A percentile compares a stretch with the other conserved stretches of the same genome.
Conservation (phyloP, 2,329 filamentous ascomycete species). For the Fusarium brevicatenulatum region DNA sequence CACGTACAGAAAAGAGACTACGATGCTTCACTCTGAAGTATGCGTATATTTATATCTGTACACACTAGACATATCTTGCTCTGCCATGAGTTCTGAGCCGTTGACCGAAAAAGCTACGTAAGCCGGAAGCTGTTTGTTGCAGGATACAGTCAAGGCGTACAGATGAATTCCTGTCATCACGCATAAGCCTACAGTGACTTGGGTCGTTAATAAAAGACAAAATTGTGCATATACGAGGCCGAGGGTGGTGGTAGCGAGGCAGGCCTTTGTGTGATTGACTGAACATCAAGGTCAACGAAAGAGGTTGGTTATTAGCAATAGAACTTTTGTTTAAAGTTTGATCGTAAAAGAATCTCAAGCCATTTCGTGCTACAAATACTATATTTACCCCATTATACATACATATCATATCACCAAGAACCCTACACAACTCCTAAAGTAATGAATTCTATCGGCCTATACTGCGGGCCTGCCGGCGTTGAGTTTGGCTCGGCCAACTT, state of each 20-base stretch:
- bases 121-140: rapidly evolving
- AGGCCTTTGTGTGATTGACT: too few relatives aligned
- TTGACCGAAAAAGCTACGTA: not conserved
- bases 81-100: not conserved
- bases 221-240: too few relatives aligned
- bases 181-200: too few relatives aligned
- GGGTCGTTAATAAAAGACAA: too few relatives aligned
- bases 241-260: too few relatives aligned
- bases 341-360: too few relatives aligned
- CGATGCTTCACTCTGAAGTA: not conserved
- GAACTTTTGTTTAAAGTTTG: too few relatives aligned
- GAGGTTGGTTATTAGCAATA: too few relatives aligned
- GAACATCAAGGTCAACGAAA: too few relatives aligned
- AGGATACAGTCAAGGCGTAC: not conserved
- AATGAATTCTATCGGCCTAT: not conserved
- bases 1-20: not conserved
- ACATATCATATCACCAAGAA: not conserved
- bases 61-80: not conserved
- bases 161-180: not conserved
- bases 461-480: not conserved
- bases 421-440: rapidly evolving
- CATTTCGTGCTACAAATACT: not conserved
- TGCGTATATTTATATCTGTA: not conserved
- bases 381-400: not conserved
- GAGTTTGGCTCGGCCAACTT: not conserved